phyloP scores from a whole-genome alignment of 345 rosid species.

The Limnanthes douglasii region DNA sequence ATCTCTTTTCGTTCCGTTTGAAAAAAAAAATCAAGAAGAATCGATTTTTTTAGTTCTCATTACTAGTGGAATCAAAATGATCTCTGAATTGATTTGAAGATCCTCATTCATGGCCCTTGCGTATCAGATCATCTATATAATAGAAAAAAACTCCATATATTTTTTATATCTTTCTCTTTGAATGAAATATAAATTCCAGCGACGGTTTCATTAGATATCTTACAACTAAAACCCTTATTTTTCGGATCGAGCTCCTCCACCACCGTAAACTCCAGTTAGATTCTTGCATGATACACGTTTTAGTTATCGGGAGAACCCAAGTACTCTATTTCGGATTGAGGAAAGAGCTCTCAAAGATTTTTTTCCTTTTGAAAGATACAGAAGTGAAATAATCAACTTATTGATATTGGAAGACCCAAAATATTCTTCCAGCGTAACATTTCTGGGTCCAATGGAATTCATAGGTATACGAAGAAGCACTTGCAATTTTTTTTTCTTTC shows the following conservation, averaged over 20 bases:
- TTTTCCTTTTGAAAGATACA: background rate
- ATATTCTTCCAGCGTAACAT: background rate
- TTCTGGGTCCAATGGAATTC: background rate
- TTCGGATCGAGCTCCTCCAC: conserved; percentile 1
- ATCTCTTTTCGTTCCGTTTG: too few species aligned
- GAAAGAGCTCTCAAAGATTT: conserved; percentile 2
- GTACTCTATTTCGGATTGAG: background rate
- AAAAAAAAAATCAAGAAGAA: too few species aligned
- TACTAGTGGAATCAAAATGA: too few species aligned
- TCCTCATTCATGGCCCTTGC: background rate
- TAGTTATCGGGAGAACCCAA: conserved; percentile 4
- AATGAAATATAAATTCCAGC: background rate
- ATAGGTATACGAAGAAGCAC: background rate
- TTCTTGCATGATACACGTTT: background rate
- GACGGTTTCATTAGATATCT: too few species aligned
- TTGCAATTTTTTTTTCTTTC: background rate
- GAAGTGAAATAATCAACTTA: background rate
- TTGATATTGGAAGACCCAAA: background rate
- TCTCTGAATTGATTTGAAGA: too few species aligned
- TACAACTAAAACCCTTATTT: background rate
- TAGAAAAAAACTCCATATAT: background rate
- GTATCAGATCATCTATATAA: background rate
- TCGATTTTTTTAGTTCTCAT: too few species aligned
- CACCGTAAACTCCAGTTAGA: background rate
- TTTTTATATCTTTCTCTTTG: background rate